phyloP scores from a whole-genome alignment of 371 early-diverging fungal species.

The Haplosporangium sp. region DNA sequence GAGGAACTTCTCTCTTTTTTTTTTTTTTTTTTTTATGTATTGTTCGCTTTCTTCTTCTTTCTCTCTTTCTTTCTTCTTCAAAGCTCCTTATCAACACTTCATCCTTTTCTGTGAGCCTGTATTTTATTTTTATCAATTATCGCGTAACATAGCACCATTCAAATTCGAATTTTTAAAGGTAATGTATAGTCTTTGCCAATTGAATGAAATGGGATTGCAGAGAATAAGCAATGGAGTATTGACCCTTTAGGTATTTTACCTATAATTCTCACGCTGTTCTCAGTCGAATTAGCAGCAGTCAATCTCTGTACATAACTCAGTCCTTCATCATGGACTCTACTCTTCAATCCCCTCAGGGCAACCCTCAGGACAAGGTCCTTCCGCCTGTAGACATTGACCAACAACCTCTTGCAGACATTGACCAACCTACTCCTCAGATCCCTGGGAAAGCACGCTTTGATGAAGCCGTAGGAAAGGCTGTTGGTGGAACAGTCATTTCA shows the following conservation, averaged over 20 bases:
- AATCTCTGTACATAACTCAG: neutral
- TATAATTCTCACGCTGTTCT: neutral
- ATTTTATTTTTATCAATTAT: neutral
- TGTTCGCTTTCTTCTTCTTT: neutral
- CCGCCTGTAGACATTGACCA: slow-evolving; percentile 25
- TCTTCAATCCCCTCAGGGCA: slow-evolving; percentile 13
- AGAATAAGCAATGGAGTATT: too few relatives aligned
- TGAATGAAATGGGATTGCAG: too few relatives aligned
- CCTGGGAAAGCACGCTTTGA: slow-evolving; percentile 33
- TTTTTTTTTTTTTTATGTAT: neutral
- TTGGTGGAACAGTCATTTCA: slow-evolving; percentile 48
- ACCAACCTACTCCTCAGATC: slow-evolving; percentile 22
- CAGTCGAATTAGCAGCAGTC: neutral
- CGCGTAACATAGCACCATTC: neutral
- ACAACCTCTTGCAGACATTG: slow-evolving; percentile 23
- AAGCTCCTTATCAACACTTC: neutral
- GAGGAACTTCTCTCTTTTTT: neutral
- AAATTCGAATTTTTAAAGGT: too few relatives aligned
- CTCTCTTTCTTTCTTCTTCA: neutral
- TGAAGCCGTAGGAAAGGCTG: slow-evolving; percentile 41
- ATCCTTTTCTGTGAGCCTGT: neutral
- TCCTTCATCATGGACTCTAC: slow-evolving; percentile 23
- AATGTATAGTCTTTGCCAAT: too few relatives aligned
- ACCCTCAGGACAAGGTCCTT: slow-evolving; percentile 5
- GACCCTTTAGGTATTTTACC: too few relatives aligned